These are phyloP conservation scores for Saccharomycopsis oosterbeekiorum DNA, from an alignment of 805 yeast genomes.

Conservation along the genomic window DNA sequence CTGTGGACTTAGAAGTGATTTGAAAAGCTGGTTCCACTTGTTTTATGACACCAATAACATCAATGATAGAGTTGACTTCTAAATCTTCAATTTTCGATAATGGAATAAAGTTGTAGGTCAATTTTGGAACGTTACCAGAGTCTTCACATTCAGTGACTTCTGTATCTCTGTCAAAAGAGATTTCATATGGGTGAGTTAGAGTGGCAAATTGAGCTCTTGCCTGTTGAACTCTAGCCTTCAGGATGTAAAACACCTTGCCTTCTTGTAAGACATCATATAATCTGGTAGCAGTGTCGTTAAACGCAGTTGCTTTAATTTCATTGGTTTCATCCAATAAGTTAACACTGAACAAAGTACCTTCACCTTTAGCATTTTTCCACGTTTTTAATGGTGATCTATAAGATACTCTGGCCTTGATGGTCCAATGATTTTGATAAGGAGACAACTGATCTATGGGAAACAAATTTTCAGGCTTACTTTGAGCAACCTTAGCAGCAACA, in stretches of 20 bases:
- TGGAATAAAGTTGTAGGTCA: slow-evolving; percentile 66
- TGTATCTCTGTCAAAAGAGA: slow-evolving; percentile 71
- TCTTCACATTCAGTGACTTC: slow-evolving; percentile 55
- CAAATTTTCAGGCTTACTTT: slow-evolving; percentile 37
- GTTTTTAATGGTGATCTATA: slow-evolving; percentile 80
- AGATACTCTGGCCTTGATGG: slow-evolving; percentile 86
- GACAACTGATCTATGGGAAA: slow-evolving; percentile 75
- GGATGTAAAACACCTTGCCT: slow-evolving; percentile 78
- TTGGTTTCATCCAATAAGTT: slow-evolving; percentile 90
- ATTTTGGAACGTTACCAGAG: slow-evolving; percentile 61
- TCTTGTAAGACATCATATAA: slow-evolving; percentile 70
- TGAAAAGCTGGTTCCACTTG: slow-evolving; percentile 66
- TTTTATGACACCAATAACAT: slow-evolving; percentile 80
- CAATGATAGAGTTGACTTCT: slow-evolving; percentile 66
- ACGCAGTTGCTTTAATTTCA: slow-evolving; percentile 92
- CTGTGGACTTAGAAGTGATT: slow-evolving; percentile 78
- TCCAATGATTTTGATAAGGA: slow-evolving; percentile 87
- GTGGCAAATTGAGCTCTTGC: slow-evolving; percentile 82
- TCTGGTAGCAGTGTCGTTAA: slow-evolving; percentile 76
- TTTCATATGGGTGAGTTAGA: slow-evolving; percentile 81
- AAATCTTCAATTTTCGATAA: slow-evolving; percentile 55
- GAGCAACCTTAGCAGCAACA: background rate
- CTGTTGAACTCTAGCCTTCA: slow-evolving; percentile 69
- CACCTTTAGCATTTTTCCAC: slow-evolving; percentile 80
- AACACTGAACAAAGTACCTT: slow-evolving; percentile 82